A percentile compares a stretch with the other conserved stretches of the same genome.
phyloP scores from a whole-genome alignment of 1,139 yeast species.

The Blastobotrys raffinosifermentans region DNA sequence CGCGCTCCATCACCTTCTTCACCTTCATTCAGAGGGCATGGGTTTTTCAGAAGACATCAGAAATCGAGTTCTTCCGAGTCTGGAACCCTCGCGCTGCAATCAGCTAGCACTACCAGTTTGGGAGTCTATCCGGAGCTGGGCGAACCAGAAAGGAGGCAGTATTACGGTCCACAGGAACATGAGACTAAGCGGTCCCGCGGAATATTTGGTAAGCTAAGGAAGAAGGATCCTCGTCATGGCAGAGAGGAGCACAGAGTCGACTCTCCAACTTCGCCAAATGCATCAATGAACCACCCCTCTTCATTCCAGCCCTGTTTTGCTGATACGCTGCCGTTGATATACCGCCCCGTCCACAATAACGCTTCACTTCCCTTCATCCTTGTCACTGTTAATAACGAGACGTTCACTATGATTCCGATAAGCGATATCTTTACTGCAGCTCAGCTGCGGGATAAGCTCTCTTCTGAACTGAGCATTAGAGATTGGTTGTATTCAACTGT shows the following conservation, averaged over 20 bases:
- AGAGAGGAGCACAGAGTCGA: slow-evolving; percentile 15
- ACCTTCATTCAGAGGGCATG: slow-evolving; percentile 39
- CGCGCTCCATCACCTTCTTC: too few species aligned
- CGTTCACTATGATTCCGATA: slow-evolving; percentile 46
- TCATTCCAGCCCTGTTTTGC: not conserved
- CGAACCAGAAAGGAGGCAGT: not conserved
- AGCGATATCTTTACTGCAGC: slow-evolving; percentile 31
- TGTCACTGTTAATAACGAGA: slow-evolving; percentile 53
- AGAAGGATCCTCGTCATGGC: slow-evolving; percentile 11
- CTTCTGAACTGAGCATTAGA: slow-evolving; percentile 39
- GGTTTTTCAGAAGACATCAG: slow-evolving; percentile 54
- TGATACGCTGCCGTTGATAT: not conserved
- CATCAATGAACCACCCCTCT: slow-evolving; percentile 2
- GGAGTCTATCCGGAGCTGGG: slow-evolving; percentile 2
- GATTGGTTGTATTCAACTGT: slow-evolving; percentile 42
- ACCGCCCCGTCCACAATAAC: slow-evolving; percentile 6
- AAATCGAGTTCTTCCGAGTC: slow-evolving; percentile 55
- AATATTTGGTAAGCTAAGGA: slow-evolving; percentile 16
- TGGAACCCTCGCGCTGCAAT: slow-evolving; percentile 21
- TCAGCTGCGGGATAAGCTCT: slow-evolving; percentile 38
- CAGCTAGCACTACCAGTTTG: slow-evolving; percentile 8
- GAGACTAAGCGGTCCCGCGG: slow-evolving; percentile 12
- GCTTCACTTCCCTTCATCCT: slow-evolving; percentile 37
- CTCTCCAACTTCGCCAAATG: slow-evolving; percentile 17
- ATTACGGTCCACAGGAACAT: slow-evolving; percentile 1